A percentile compares a stretch with the other conserved stretches of the same genome.
phyloP scores from a whole-genome alignment of 345 rosid species.

The Clausena lansium region DNA sequence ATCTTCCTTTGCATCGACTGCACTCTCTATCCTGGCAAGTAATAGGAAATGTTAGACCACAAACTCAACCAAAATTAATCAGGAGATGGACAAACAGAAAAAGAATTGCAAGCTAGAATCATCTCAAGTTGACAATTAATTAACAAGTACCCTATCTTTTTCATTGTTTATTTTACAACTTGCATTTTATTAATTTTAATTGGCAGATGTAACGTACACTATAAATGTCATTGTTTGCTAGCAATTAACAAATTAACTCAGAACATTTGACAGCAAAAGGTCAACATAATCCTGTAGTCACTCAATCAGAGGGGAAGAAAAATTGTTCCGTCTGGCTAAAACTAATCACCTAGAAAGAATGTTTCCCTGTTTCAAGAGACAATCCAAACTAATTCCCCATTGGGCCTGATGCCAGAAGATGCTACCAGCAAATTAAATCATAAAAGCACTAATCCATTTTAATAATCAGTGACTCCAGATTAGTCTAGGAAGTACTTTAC shows the following conservation, averaged over 20 bases:
- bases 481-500: background rate
- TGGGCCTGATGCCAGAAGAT: background rate
- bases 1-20: constrained; percentile 57
- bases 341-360: background rate
- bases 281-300: background rate
- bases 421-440: background rate
- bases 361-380: background rate
- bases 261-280: background rate
- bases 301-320: background rate
- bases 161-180: background rate
- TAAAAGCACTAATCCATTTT: no score
- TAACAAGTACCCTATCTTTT: background rate
- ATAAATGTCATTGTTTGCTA: background rate
- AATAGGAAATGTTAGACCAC: constrained; percentile 13
- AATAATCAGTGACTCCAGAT: no score
- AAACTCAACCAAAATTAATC: background rate
- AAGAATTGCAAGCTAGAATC: background rate
- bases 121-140: background rate
- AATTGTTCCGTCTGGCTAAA: background rate
- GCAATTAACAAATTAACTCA: background rate
- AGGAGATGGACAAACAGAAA: constrained; percentile 2
- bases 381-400: background rate
- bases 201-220: background rate
- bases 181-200: background rate
- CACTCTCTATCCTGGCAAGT: constrained; percentile 73